Conservation (phyloP, 352 stramenopile genomes). For the Aphanomyces euteiches region DNA sequence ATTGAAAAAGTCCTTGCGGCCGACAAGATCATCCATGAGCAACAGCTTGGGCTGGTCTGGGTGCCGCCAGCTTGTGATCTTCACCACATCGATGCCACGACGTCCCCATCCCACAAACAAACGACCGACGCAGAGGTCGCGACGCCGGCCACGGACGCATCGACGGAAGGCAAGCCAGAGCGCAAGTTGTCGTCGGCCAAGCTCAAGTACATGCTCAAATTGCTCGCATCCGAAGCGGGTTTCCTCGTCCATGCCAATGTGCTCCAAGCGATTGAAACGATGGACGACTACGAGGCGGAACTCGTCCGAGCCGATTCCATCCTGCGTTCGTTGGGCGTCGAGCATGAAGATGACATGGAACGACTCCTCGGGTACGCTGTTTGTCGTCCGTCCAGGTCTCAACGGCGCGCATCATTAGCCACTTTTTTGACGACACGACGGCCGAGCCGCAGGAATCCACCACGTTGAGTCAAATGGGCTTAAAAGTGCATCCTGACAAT, state of each 20-base stretch:
- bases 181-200: conserved; percentile 63
- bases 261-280: conserved; percentile 67
- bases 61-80: background rate
- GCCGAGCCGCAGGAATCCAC: conserved; percentile 37
- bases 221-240: conserved; percentile 79
- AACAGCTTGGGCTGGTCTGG: conserved; percentile 87
- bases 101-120: conserved; percentile 35
- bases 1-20: conserved; percentile 85
- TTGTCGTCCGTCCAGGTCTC: conserved; percentile 25
- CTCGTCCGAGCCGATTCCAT: conserved; percentile 86
- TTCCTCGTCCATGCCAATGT: conserved; percentile 85
- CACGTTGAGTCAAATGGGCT: conserved; percentile 36
- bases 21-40: conserved; percentile 87
- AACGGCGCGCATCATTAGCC: conserved; percentile 13
- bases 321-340: conserved; percentile 77
- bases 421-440: conserved; percentile 70
- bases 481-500: conserved; percentile 78
- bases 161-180: conserved; percentile 4
- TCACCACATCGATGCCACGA: conserved; percentile 44
- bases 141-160: conserved; percentile 7
- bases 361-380: conserved; percentile 66
- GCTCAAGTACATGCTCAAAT: conserved; percentile 85
- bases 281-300: conserved; percentile 71
- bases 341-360: conserved; percentile 84
- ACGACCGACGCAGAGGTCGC: conserved; percentile 37